Base-by-base conservation (phyloP, 305 asterid genomes). In the Rubia tinctorum region DNA sequence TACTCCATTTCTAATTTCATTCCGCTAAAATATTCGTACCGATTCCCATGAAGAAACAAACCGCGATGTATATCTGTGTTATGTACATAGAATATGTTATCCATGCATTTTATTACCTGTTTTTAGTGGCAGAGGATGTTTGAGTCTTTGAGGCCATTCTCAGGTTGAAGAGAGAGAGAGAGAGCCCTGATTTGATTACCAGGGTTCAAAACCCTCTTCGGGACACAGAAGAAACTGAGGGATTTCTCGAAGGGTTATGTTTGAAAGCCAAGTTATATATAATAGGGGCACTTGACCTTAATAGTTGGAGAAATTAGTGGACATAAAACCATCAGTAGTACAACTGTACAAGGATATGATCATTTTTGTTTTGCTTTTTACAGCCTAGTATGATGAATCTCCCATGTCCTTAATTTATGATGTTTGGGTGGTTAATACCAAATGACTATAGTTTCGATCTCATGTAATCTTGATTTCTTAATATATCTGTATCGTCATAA, bases 141-240 rank as follows among this genome's bases (percentile, higher is more conserved):
- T 56, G 60, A n/a, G 23, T 39, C 60, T 68, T 7, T 34, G 34
- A 22, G 22, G 74, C 66, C 74, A 56, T 56, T 37, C 44, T 71
- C 53, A 20, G 2, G 13, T 34, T 5, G 34, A 53, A n/a, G 60
- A 6, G 60, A 53, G 60, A 6, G 60, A 53, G 1, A 5, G 23
- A 18, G 10, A 53, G 2, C 25, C 60, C 25, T 18, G 23, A 49
- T 49, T 49, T 49, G 56, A 53, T 6, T 18, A 53, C 22, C 23
- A 53, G 60, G 60, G 60, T 14, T 53, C 25, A 53, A 14, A 18
- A 22, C 23, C 60, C n/a, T 53, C 60, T 11, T 53, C 6, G 11
- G 56, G 60, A 11, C 22, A 53, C 60, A 18, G 60, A 53, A 53
- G 59, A 53, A 53, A 53, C 60, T 53, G 60, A 18, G 25, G 60